Base-by-base conservation (phyloP, 2,329 filamentous ascomycete species). In the Lachnellula cervina region DNA sequence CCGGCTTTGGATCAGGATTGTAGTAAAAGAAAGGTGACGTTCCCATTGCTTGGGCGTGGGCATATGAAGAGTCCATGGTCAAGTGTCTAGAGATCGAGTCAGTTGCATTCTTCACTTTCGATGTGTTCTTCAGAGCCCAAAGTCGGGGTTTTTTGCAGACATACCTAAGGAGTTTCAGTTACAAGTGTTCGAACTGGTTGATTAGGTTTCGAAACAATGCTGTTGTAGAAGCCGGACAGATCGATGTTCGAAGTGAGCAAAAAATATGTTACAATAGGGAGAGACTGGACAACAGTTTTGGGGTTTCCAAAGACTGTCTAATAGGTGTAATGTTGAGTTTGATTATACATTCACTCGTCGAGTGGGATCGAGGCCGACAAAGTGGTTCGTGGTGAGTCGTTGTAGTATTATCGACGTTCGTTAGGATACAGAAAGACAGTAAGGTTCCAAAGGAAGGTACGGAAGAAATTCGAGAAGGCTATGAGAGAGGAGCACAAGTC, bases 21-120 rank as follows among this genome's bases (percentile, higher is more conserved):
- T 93, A 96, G 80, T 92, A 94, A 81, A 89, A 92, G 79, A 91
- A 95, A 57, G 88, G 78, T 63, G 86, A 82, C 74, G 89, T 87
- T 59, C 80, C 84, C 79, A 89, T 83, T 67, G 80, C 72, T 72
- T 80, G 83, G 67, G 74, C 55, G 40, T 69, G 68, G 47, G 57
- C 43, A 55, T 68, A 68, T 57, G 66, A 62, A 28, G 65, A 65
- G 57, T 71, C 68, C 69, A 71, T 71, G 34, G 49, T 57, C 57
- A 42, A 55, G 42, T 60, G 49, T 49, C 17, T 56, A 53, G 42
- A 32, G 37, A 50, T 8, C 37, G 16, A 49, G 48, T 52, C 49
- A 51, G 50, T 43, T 56, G 34, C 14, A 8, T 47, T 25, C 23
- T 47, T 32, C 5, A 16, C 21, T 5, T 14, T 21, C 42, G 42